Base-by-base conservation (phyloP, 441 rosid genomes). In the Breynia disticha region DNA sequence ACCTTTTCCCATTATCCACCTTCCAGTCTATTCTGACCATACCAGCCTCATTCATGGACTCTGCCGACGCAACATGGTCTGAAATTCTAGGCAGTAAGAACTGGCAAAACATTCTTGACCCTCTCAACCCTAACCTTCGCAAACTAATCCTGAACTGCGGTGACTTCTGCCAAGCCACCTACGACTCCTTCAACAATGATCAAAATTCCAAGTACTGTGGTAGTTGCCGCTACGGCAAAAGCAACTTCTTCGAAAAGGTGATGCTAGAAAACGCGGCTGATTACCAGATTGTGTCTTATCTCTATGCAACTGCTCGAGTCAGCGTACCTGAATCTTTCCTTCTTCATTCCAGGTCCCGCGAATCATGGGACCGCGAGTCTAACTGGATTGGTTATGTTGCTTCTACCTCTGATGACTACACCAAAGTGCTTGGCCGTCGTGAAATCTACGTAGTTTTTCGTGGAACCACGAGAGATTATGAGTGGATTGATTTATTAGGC, bases 361-460 rank as follows among this genome's bases (percentile, higher is more conserved):
- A 86, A 17, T 69, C 86, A 4, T 82, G 95, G 89, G 97, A 90
- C 71, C 83, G 95, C 19, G 97, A 90, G 60, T 81, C 95, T 18
- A 90, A 90, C 71, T 90, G 97, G 97, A 80, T 90, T 16, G 95
- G 97, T 46, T 90, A 79, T 77, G 78, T 86, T 46, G 91, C 94
- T 18, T 80, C 77, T 2, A 79, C 87, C 24, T 61, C 83, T 14
- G 89, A 89, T 24, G 84, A 80, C 43, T 55, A 46, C 1, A 57
- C 72, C 6, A 56, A 61, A 55, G 35, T 62, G 12, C 56, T 81
- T 9, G 91, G 91, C 43, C 82, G 87, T 19, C 89, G 95, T 17
- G 91, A 84, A 60, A 76, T 90, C 48, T 84, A 82, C 42, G 68
- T 86, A 0, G 82, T 56, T 5, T 58, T 83, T 63, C 83, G 95